These are phyloP conservation scores for Candolleomyces aberdarensis DNA, from an alignment of 768 basidiomycete species.

Conservation along the genomic window DNA sequence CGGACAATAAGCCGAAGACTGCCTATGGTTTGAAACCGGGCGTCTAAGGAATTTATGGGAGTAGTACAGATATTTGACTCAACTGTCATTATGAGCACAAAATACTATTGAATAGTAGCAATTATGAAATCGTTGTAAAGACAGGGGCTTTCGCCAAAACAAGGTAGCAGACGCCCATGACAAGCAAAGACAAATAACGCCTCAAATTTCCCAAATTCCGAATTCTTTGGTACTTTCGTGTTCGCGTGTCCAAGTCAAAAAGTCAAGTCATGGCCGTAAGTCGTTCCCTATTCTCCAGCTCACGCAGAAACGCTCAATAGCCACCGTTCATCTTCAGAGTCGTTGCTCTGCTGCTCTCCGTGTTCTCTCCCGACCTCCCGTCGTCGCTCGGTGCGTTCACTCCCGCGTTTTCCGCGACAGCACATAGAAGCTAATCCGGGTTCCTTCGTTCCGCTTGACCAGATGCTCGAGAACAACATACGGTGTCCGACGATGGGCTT, in stretches of 20 bases:
- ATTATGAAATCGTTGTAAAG: background rate
- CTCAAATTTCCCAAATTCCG: constrained; percentile 31
- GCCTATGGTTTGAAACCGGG: too few species aligned
- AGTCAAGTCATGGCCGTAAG: constrained; percentile 41
- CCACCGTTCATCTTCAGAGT: constrained; percentile 27
- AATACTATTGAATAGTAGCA: background rate
- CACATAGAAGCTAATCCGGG: background rate
- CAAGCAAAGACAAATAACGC: constrained; percentile 30
- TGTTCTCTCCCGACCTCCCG: constrained; percentile 37
- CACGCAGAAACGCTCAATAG: background rate
- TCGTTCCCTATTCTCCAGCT: constrained; percentile 9
- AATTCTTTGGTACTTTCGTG: constrained; percentile 8
- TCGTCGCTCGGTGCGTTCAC: constrained; percentile 31
- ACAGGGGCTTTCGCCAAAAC: background rate
- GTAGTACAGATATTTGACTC: too few species aligned
- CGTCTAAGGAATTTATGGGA: too few species aligned
- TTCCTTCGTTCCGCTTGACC: constrained; percentile 9
- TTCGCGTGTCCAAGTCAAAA: constrained; percentile 22
- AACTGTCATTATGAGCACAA: too few species aligned
- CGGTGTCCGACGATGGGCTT: constrained; percentile 50
- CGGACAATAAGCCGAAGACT: too few species aligned
- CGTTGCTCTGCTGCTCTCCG: constrained; percentile 42
- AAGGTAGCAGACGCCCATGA: background rate
- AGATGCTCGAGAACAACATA: constrained; percentile 35
- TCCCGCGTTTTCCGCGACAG: constrained; percentile 3